These are phyloP conservation scores for Quercus glauca DNA, from an alignment of 306 rosid genomes.

Conservation along the genomic window DNA sequence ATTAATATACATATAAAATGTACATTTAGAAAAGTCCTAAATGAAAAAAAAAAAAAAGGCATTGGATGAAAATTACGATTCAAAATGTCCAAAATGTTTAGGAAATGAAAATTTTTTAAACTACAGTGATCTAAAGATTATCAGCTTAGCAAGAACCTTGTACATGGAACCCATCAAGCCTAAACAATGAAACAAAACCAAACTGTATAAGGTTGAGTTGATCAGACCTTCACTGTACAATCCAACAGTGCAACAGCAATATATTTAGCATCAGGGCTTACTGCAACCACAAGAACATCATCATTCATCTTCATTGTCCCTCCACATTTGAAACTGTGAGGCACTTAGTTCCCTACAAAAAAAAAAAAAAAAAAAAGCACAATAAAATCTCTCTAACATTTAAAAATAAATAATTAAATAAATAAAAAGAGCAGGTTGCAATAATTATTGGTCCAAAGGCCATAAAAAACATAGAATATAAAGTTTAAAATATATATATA, in stretches of 20 bases:
- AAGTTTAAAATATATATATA: neutral
- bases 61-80: neutral
- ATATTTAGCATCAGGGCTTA: slow-evolving; percentile 90
- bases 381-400: neutral
- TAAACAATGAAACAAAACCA: slow-evolving; percentile 6
- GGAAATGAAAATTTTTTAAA: neutral
- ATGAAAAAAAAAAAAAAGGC: neutral
- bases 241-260: slow-evolving; percentile 81
- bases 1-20: neutral
- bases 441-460: neutral
- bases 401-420: too few species aligned
- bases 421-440: neutral
- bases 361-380: slow-evolving; percentile 17
- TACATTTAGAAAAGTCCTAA: neutral
- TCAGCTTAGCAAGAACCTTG: neutral
- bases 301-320: slow-evolving; percentile 81
- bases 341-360: slow-evolving; percentile 55
- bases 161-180: neutral
- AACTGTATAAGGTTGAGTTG: slow-evolving; percentile 15
- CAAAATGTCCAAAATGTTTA: neutral
- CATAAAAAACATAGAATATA: neutral
- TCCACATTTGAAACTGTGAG: slow-evolving; percentile 61
- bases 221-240: slow-evolving; percentile 78
- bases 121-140: neutral
- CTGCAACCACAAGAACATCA: slow-evolving; percentile 75